Base-by-base conservation (phyloP, 441 rosid genomes). In the Corymbia citriodora region DNA sequence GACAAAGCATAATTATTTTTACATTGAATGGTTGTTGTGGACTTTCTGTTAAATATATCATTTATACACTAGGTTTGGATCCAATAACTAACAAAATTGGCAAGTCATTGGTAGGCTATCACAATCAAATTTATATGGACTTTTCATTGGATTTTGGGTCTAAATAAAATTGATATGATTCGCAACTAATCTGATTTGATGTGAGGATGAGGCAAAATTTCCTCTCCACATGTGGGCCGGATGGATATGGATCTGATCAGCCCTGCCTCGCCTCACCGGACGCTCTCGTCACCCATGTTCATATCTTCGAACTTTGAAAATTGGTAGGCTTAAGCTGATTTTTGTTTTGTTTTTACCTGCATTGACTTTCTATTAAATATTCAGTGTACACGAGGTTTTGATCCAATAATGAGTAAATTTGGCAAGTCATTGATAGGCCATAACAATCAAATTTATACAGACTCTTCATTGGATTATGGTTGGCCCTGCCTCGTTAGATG, bases 381-480 rank as follows among this genome's bases (percentile, higher is more conserved):
- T 31, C 40, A 68, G 14, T 2, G 15, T 31, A 0, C 8, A 63
- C 3, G 9, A 31, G 79, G 12, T 68, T 68, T 9, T 23, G 21
- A 68, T 31, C 0, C 0, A 0, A 31, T 31, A 68, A 68, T 31
- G 79, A 68, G 31, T 68, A 68, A 17, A 31, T 16, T 68, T 68
- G 40, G 79, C 11, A 68, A 31, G 23, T 68, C 16, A 9, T 19
- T 68, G 45, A 12, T 68, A 16, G 7, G 40, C 45, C 16, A 8
- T 33, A 9, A 8, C 40, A 68, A 33, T 68, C 40, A 68, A 0
- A 68, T n/a, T 68, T 0, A 68, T 0, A 8, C 8, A 10, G 40
- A 16, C 3, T n/a, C 4, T 15, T 68, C 0, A 68, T 0, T 68
- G 1, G 10, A 68, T 0, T n/a, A 8, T 15, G 40, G 33, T 8